These are phyloP conservation scores for Phanerochaete sordida DNA, from an alignment of 768 basidiomycete species.

Conservation along the genomic window DNA sequence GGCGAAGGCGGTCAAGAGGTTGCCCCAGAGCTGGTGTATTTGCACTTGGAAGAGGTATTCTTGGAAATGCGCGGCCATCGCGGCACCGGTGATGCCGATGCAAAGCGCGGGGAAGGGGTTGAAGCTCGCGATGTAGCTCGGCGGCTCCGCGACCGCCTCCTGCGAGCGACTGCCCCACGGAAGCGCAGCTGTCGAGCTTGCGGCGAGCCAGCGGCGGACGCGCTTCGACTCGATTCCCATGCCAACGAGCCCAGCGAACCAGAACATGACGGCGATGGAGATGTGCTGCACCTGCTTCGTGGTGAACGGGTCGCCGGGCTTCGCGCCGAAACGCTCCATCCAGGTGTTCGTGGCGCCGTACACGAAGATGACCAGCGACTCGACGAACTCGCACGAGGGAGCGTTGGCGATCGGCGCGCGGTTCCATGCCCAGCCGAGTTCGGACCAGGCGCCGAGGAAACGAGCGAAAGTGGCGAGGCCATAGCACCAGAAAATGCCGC, in stretches of 20 bases:
- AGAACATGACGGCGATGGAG: constrained; percentile 94
- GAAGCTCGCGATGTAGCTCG: constrained; percentile 73
- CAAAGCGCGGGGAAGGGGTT: constrained; percentile 93
- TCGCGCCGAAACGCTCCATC: constrained; percentile 94
- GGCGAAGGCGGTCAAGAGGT: constrained; percentile 74
- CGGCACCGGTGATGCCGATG: constrained; percentile 89
- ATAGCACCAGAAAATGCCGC: constrained; percentile 90
- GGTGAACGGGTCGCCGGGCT: constrained; percentile 77
- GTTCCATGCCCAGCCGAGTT: constrained; percentile 97
- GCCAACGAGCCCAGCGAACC: constrained; percentile 87
- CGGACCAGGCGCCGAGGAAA: constrained; percentile 86
- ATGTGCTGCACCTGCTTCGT: constrained; percentile 95
- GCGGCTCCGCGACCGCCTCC: constrained; percentile 58
- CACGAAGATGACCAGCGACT: constrained; percentile 76
- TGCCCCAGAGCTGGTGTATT: constrained; percentile 91
- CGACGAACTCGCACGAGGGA: constrained; percentile 71
- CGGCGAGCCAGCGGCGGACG: constrained; percentile 71
- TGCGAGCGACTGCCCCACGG: constrained; percentile 22
- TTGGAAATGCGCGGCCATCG: constrained; percentile 92
- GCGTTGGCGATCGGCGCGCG: constrained; percentile 43
- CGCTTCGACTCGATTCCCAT: constrained; percentile 83
- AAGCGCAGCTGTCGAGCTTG: constrained; percentile 39
- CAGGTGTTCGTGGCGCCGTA: constrained; percentile 93
- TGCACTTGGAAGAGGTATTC: constrained; percentile 92
- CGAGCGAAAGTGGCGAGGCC: constrained; percentile 88